Evolutionary conservation across 176 grass and related monocot species (phyloP).

Genomic region (Lolium perenne): DNA sequence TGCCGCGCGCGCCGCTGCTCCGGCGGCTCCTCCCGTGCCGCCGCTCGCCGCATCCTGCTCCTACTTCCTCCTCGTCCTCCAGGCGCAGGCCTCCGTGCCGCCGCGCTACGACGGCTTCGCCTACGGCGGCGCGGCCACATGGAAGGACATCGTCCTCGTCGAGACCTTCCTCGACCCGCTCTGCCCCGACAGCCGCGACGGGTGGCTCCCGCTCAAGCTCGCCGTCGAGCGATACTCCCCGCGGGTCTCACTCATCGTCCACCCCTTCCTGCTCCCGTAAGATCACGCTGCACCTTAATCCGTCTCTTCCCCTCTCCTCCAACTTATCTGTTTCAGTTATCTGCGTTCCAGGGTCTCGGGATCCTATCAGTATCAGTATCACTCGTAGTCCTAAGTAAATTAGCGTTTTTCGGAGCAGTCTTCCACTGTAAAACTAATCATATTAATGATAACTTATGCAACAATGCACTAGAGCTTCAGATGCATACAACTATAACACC

Average conservation of each 20-base stretch:
- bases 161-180: constrained; percentile 96
- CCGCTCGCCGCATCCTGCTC: constrained; percentile 42
- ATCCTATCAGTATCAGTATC: not conserved
- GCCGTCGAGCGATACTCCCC: constrained; percentile 63
- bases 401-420: not conserved
- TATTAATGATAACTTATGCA: not conserved
- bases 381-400: not conserved
- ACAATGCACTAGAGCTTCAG: not conserved
- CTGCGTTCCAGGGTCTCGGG: not conserved
- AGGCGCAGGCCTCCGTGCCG: constrained; percentile 61
- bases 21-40: constrained; percentile 32
- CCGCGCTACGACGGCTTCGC: constrained; percentile 76
- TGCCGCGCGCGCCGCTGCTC: constrained; percentile 41
- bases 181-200: constrained; percentile 86
- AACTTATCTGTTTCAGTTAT: not conserved
- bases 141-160: constrained; percentile 71
- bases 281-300: not conserved
- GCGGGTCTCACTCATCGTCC: constrained; percentile 73
- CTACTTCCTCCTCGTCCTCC: constrained; percentile 49
- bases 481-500: not conserved
- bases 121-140: constrained; percentile 49
- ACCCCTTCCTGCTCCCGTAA: constrained; percentile 97
- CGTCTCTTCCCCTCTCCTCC: not conserved
- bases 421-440: not conserved
- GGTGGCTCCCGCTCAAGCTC: constrained; percentile 68